Base-by-base conservation (phyloP, 805 yeast species). In the Ogataea salicorniae region DNA sequence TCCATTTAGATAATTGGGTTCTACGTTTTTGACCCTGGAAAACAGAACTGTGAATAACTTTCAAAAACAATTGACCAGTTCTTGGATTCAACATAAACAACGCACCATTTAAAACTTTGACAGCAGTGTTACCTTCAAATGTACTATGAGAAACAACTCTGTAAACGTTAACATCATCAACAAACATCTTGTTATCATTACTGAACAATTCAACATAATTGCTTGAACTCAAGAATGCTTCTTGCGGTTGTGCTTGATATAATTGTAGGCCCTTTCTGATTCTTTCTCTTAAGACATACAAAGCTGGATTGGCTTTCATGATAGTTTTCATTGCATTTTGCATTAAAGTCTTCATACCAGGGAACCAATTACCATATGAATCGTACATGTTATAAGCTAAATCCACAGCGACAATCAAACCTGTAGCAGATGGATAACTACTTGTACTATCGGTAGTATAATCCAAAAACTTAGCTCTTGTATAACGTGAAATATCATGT, bases 1-100 rank as follows among this genome's bases (percentile, higher is more conserved):
- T 94, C 99, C 99, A 94, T 63, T 94, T 94, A 1, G 98, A 91
- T 54, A 94, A 70, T 61, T 94, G 97, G 29, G 94, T 84, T 50
- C 92, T 74, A 58, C 97, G 84, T 60, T 89, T 91, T 65, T 94
- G 98, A 17, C 99, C 99, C 4, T 96, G 84, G 95, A 97, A 94
- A 2, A 89, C 96, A 6, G 95, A 86, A 0, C 95, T 88, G 60
- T 92, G 98, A 49, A 94, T 88, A 46, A 94, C 80, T 61, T 88
- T 89, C 66, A 94, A 73, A 61, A 87, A 90, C 43, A 94, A 67
- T 61, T 91, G 97, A 34, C 99, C 99, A 1, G 91, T 80, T 55
- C 83, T 81, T 1, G 99, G 97, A 60, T 92, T 88, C 61, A 94
- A 69, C 54, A 89, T 88, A 62, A 92, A 88, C 6, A 92, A 79